Evolutionary conservation across 2,329 filamentous ascomycete genomes (phyloP).

Genomic region (Cercospora berteroae): DNA sequence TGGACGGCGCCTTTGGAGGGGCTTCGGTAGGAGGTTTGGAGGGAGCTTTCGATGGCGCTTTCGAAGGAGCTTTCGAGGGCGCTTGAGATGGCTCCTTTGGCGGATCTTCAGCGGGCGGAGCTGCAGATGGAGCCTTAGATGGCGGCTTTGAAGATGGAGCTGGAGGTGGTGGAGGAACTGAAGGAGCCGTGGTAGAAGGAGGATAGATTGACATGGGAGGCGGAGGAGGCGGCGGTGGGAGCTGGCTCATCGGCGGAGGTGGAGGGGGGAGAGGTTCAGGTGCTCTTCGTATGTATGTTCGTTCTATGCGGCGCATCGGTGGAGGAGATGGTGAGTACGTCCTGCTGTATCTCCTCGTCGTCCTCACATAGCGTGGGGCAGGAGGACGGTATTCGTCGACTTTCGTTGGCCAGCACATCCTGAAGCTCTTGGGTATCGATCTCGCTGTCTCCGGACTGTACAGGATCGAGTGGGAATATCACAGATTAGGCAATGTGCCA

Average conservation of each 20-base stretch:
- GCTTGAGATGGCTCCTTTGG: background rate
- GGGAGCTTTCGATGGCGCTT: background rate
- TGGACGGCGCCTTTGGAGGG: background rate
- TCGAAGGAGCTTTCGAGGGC: background rate
- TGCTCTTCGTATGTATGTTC: conserved; percentile 26
- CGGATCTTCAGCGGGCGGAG: background rate
- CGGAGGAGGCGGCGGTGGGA: conserved; percentile 9
- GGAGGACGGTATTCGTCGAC: conserved; percentile 19
- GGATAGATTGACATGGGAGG: conserved; percentile 20
- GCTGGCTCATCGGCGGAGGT: conserved; percentile 7
- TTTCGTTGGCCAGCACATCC: conserved; percentile 12
- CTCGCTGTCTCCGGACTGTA: background rate
- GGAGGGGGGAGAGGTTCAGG: conserved; percentile 17
- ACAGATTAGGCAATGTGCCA: background rate
- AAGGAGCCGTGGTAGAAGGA: conserved; percentile 18
- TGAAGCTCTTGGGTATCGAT: background rate
- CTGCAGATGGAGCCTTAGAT: background rate
- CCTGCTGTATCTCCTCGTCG: conserved; percentile 15
- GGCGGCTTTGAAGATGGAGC: background rate
- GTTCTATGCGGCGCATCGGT: conserved; percentile 23
- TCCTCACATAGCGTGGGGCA: conserved; percentile 11
- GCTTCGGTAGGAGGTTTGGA: background rate
- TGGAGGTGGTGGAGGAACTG: conserved; percentile 2
- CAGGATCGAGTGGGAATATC: background rate
- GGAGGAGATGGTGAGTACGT: conserved; percentile 26